phyloP scores from a whole-genome alignment of 2,329 filamentous ascomycete genomes.

The Botrytis squamosa region DNA sequence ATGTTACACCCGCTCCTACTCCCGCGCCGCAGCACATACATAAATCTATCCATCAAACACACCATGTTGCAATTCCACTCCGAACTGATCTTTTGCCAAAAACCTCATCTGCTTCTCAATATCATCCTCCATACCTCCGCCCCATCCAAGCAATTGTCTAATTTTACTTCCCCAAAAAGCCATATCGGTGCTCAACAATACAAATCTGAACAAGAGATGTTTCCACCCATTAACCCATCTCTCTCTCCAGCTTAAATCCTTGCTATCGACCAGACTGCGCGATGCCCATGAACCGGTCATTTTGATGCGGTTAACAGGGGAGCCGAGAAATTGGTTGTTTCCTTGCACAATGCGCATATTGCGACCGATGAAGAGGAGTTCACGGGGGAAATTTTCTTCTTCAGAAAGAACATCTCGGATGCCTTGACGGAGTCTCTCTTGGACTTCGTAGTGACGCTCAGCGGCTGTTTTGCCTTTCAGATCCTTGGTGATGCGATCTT shows the following conservation, averaged over 20 bases:
- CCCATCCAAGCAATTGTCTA: constrained; percentile 71
- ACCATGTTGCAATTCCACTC: constrained; percentile 83
- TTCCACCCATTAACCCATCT: constrained; percentile 68
- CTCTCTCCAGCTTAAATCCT: constrained; percentile 60
- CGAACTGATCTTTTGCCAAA: constrained; percentile 82
- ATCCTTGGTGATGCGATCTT: constrained; percentile 57
- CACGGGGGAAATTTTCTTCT: constrained; percentile 67
- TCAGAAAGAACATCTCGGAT: constrained; percentile 65
- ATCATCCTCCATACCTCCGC: constrained; percentile 90
- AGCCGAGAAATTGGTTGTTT: constrained; percentile 72
- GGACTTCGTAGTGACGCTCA: constrained; percentile 72
- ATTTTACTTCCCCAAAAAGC: constrained; percentile 81
- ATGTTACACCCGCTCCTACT: neutral
- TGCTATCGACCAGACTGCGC: constrained; percentile 74
- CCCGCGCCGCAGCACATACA: neutral
- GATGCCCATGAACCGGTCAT: constrained; percentile 91
- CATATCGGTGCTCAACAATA: constrained; percentile 74
- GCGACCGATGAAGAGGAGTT: constrained; percentile 70
- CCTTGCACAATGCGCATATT: constrained; percentile 73
- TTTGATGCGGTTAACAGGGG: constrained; percentile 80
- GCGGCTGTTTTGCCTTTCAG: constrained; percentile 53
- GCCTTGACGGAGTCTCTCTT: constrained; percentile 63
- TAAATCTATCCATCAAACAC: constrained; percentile 74
- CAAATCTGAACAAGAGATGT: constrained; percentile 78
- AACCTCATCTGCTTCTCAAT: constrained; percentile 83